Conservation (phyloP, 2,329 filamentous ascomycete species). For the Truncatella angustata region DNA sequence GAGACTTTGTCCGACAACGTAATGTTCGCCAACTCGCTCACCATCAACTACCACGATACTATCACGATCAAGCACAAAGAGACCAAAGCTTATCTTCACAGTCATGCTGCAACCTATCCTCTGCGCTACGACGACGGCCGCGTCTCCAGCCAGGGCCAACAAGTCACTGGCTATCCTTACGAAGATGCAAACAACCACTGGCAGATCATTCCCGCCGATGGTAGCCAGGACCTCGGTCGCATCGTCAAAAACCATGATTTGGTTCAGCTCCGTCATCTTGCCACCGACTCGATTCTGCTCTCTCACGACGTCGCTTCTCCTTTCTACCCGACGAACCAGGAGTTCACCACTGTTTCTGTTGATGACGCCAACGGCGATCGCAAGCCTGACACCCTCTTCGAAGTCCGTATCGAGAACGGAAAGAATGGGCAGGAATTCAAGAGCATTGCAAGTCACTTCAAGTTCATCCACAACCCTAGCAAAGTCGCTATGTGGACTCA, state of each 20-base stretch:
- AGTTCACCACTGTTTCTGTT: slow-evolving; percentile 80
- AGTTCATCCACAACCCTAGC: slow-evolving; percentile 88
- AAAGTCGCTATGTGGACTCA: slow-evolving; percentile 99
- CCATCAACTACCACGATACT: slow-evolving; percentile 85
- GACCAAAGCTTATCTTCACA: slow-evolving; percentile 94
- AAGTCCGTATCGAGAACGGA: slow-evolving; percentile 84
- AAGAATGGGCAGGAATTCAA: slow-evolving; percentile 83
- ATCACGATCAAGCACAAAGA: slow-evolving; percentile 94
- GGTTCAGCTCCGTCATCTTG: slow-evolving; percentile 81
- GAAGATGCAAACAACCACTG: slow-evolving; percentile 99
- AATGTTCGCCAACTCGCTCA: slow-evolving; percentile 83
- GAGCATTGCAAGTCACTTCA: slow-evolving; percentile 90
- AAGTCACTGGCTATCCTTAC: slow-evolving; percentile 96
- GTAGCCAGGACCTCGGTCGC: slow-evolving; percentile 57
- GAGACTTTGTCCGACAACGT: slow-evolving; percentile 93
- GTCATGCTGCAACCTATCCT: slow-evolving; percentile 84
- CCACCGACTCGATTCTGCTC: slow-evolving; percentile 81
- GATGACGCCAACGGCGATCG: slow-evolving; percentile 73
- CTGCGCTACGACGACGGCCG: slow-evolving; percentile 95
- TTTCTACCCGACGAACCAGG: slow-evolving; percentile 95
- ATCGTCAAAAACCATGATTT: slow-evolving; percentile 80
- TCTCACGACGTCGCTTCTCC: slow-evolving; percentile 97
- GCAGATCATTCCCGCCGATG: slow-evolving; percentile 77
- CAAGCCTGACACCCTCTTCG: slow-evolving; percentile 87
- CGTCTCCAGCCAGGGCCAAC: slow-evolving; percentile 95